These are phyloP conservation scores for Penicillium paradoxum DNA, from an alignment of 495 filamentous ascomycete genomes.

Conservation along the genomic window DNA sequence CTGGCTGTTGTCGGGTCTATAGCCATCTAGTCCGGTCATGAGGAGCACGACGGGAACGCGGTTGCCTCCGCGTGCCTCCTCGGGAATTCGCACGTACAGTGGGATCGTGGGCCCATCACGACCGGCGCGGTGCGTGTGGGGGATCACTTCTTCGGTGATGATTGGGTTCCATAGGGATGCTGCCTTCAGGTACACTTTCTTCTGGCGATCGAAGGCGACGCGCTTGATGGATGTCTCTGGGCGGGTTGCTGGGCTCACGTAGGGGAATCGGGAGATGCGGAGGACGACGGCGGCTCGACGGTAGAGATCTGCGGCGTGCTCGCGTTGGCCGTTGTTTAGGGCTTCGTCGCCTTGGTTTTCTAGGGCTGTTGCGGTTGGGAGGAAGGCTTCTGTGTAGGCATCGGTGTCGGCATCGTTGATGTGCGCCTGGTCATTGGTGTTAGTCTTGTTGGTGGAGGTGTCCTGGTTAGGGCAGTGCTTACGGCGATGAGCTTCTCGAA, in stretches of 20 bases:
- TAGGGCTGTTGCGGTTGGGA: slow-evolving; percentile 53
- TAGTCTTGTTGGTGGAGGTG: not conserved
- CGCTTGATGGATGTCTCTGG: slow-evolving; percentile 45
- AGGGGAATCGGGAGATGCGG: slow-evolving; percentile 72
- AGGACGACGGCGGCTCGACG: slow-evolving; percentile 67
- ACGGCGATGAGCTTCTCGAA: slow-evolving; percentile 59
- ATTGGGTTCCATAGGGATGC: slow-evolving; percentile 49
- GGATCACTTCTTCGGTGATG: slow-evolving; percentile 56
- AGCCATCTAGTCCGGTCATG: slow-evolving; percentile 74
- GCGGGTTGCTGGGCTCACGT: slow-evolving; percentile 44
- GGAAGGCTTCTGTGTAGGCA: slow-evolving; percentile 59
- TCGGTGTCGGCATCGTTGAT: slow-evolving; percentile 60
- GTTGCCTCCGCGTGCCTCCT: slow-evolving; percentile 28
- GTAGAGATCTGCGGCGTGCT: slow-evolving; percentile 57
- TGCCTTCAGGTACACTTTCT: slow-evolving; percentile 58
- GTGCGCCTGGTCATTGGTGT: slow-evolving; percentile 33
- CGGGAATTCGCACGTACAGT: slow-evolving; percentile 58
- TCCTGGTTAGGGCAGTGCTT: slow-evolving; percentile 12
- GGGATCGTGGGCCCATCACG: slow-evolving; percentile 56
- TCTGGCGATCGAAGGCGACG: slow-evolving; percentile 63
- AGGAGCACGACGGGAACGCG: slow-evolving; percentile 60
- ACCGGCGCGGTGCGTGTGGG: slow-evolving; percentile 46
- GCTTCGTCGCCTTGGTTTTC: slow-evolving; percentile 44
- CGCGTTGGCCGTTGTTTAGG: slow-evolving; percentile 36
- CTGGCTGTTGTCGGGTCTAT: slow-evolving; percentile 71